Evolutionary conservation across 495 filamentous ascomycete genomes (phyloP).

Genomic region (Echria macrotheca): DNA sequence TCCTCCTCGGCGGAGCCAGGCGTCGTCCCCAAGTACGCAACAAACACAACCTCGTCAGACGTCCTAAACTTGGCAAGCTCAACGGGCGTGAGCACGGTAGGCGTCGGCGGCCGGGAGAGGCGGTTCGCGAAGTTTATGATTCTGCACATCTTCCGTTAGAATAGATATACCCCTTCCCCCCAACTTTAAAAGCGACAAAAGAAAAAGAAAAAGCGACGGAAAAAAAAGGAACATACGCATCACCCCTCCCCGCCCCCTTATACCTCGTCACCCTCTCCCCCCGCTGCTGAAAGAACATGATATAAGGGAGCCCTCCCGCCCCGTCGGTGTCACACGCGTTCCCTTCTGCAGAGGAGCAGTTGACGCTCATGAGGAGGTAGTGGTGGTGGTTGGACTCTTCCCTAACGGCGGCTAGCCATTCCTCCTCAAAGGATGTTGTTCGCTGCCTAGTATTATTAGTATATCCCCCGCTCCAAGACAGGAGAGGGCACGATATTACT

Average conservation of each 20-base stretch:
- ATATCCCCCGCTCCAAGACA: not conserved
- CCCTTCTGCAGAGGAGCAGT: constrained; percentile 19
- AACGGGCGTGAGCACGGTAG: constrained; percentile 15
- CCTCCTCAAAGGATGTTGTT: constrained; percentile 15
- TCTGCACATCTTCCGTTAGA: constrained; percentile 20
- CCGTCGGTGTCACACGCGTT: constrained; percentile 18
- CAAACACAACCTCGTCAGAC: constrained; percentile 32
- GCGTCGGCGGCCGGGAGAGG: constrained; percentile 25
- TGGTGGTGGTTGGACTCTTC: too few relatives aligned
- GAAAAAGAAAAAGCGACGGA: not conserved
- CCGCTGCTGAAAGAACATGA: constrained; percentile 18
- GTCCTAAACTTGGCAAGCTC: constrained; percentile 28
- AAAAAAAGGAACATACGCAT: constrained; percentile 17
- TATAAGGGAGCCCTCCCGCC: constrained; percentile 13
- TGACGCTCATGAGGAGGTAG: constrained; percentile 21
- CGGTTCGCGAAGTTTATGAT: constrained; percentile 30
- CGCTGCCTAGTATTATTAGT: constrained; percentile 8
- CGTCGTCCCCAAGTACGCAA: constrained; percentile 30
- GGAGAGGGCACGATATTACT: not conserved
- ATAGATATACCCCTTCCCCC: not conserved
- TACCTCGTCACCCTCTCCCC: constrained; percentile 20
- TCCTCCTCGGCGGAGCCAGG: constrained; percentile 11
- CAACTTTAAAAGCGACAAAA: not conserved
- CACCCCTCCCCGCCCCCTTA: constrained; percentile 26
- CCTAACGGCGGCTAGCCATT: constrained; percentile 18